Conservation (phyloP, 345 rosid species). For the Acer yangbiense region DNA sequence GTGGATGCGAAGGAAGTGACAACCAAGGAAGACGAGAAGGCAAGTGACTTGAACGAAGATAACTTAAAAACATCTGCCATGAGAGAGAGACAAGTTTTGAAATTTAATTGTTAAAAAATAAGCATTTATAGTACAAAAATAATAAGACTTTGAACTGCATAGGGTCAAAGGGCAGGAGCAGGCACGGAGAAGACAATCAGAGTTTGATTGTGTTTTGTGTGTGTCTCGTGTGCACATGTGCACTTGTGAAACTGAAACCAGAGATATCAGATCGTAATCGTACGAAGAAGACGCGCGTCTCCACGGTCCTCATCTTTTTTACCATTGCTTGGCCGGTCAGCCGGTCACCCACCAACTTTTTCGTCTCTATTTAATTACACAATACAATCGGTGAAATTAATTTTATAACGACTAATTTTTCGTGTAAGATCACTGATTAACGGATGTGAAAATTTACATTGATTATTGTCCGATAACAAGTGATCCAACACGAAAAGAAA, state of each 20-base stretch:
- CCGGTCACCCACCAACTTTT: too few relatives aligned
- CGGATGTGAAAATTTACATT: too few relatives aligned
- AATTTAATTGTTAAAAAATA: neutral
- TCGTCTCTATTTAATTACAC: too few relatives aligned
- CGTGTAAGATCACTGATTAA: too few relatives aligned
- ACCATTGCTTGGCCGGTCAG: too few relatives aligned
- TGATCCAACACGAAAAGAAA: too few relatives aligned
- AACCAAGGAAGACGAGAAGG: constrained; percentile 40
- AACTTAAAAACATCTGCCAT: constrained; percentile 71
- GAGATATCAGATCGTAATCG: constrained; percentile 18
- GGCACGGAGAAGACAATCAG: too few relatives aligned
- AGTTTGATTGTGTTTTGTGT: neutral
- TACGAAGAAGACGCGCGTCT: constrained; percentile 6
- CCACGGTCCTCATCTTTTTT: neutral
- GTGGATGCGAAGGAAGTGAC: constrained; percentile 39
- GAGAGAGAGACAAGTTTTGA: neutral
- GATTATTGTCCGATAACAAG: too few relatives aligned
- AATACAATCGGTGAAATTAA: too few relatives aligned
- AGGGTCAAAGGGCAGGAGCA: neutral
- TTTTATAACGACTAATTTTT: too few relatives aligned
- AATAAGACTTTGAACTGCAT: neutral
- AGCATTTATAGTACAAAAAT: too few relatives aligned
- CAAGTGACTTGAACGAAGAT: constrained; percentile 42
- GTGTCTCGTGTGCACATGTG: neutral
- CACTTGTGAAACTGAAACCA: too few relatives aligned